Base-by-base conservation (phyloP, 169 alveolate species). In the Plasmodium cynomolgi region DNA sequence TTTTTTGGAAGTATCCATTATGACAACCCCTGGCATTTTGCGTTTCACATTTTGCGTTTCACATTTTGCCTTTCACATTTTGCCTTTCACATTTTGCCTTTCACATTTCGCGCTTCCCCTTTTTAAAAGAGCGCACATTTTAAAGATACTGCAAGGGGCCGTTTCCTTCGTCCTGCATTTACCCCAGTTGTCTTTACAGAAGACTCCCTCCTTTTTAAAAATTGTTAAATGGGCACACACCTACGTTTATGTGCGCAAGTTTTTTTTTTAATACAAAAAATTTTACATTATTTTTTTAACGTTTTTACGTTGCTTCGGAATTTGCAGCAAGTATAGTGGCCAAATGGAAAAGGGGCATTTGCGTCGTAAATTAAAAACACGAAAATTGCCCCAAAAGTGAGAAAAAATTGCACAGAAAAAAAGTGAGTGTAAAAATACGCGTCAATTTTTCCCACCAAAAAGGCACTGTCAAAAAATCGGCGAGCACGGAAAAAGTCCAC, bases 1-100 rank as follows among this genome's bases (percentile, higher is more conserved):
- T 73, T 72, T 84, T 84, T 72, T 84, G 47, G 47, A 81, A 81
- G 20, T 39, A n/a, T 68, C 31, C 83, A 75, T 37, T 75, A 17
- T 33, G 44, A 33, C 47, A 75, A 15, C n/a, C 31, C 23, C 31
- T 68, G 37, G 77, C n/a, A 50, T 13, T 15, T 13, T 15, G n/a
- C 56, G 0, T 0, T 44, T 11, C n/a, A 44, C 17, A 44, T 11
- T 44, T 44, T 4, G 23, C 62, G 1, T 23, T 15, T 44, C 44
- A 2, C 44, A 2, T 37, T 37, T 1, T 9, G n/a, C 56, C 1
- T 0, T 44, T 11, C n/a, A 44, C 17, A 44, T 11, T 44, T 44
- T 4, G 23, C 62, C 0, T 23, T 15, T 44, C 44, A 2, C 44
- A 2, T 37, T 37, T 1, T 9, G 0, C 44, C 9, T 9, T 37